phyloP scores from a whole-genome alignment of 176 grass and related monocot genomes.

The Bonia amplexicaulis region DNA sequence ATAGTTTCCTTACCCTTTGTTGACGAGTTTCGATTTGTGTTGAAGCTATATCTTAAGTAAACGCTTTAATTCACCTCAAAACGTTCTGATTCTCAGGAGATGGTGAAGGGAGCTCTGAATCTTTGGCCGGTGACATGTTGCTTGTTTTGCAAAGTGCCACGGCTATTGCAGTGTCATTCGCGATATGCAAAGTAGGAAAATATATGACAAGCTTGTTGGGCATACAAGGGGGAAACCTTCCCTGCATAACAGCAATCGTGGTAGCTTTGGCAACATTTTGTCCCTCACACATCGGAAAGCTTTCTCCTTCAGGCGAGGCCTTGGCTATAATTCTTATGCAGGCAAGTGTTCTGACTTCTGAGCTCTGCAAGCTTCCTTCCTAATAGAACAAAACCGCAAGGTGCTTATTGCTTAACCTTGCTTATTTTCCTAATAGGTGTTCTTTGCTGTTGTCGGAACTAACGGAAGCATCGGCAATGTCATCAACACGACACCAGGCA shows the following conservation, averaged over 20 bases:
- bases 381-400: neutral
- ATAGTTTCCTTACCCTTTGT: neutral
- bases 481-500: constrained; percentile 61
- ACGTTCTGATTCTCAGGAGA: constrained; percentile 24
- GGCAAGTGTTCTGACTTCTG: constrained; percentile 4
- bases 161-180: constrained; percentile 48
- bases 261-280: constrained; percentile 68
- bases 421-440: constrained; percentile 29
- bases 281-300: constrained; percentile 42
- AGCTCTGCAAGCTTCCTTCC: neutral
- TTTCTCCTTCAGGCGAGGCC: constrained; percentile 59
- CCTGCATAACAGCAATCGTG: constrained; percentile 66
- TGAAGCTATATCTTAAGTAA: neutral
- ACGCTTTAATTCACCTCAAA: neutral
- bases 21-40: neutral
- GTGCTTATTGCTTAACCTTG: neutral
- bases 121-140: constrained; percentile 37
- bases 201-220: constrained; percentile 43
- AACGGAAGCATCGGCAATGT: constrained; percentile 70
- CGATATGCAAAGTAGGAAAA: constrained; percentile 60
- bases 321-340: constrained; percentile 74
- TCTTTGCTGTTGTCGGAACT: constrained; percentile 70
- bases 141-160: constrained; percentile 54
- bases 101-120: constrained; percentile 6
- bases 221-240: constrained; percentile 63